These are phyloP conservation scores for Paraphoma sp. DNA, from an alignment of 2,329 filamentous ascomycete genomes.

Conservation along the genomic window DNA sequence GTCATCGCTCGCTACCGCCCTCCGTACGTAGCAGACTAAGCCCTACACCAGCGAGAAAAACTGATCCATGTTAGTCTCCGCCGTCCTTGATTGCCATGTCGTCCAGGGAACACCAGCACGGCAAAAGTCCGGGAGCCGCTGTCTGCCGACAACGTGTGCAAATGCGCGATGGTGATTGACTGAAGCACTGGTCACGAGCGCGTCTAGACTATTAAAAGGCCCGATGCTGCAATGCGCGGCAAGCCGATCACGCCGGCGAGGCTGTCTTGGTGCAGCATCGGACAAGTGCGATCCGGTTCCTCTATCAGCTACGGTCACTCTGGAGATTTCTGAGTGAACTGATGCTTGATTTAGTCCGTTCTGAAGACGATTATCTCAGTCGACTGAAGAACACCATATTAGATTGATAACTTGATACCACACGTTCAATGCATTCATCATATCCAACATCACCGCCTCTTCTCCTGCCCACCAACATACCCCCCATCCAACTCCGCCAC, in stretches of 20 bases:
- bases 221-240: background rate
- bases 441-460: background rate
- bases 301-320: too few species aligned
- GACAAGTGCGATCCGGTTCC: background rate
- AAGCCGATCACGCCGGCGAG: background rate
- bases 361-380: too few species aligned
- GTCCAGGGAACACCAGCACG: background rate
- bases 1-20: background rate
- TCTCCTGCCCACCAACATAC: slow-evolving; percentile 6
- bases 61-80: slow-evolving; percentile 5
- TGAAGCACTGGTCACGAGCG: background rate
- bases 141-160: slow-evolving; percentile 2
- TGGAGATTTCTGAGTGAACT: too few species aligned
- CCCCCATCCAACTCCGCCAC: slow-evolving; percentile 35
- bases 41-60: slow-evolving; percentile 4
- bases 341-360: too few species aligned
- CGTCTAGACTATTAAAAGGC: background rate
- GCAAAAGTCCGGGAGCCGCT: background rate
- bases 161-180: background rate
- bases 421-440: background rate
- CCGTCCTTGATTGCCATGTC: background rate
- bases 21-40: background rate
- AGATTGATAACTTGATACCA: too few species aligned
- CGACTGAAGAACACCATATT: too few species aligned
- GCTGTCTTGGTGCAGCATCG: background rate